These are phyloP conservation scores for Xylaria sp. DNA, from an alignment of 2,329 filamentous ascomycete species.

Conservation along the genomic window DNA sequence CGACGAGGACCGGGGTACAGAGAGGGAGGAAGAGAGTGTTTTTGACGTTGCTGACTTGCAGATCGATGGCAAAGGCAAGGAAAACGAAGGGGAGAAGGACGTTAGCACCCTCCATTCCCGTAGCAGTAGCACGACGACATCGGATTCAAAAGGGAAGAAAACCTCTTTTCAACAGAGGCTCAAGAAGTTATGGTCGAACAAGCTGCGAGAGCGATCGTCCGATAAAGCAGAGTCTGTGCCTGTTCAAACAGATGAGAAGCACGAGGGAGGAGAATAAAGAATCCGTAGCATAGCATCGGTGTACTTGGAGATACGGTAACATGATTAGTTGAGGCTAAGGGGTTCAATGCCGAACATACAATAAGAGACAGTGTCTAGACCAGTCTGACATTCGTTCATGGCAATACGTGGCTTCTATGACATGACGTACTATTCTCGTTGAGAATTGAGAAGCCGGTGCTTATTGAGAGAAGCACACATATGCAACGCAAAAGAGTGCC, in stretches of 20 bases:
- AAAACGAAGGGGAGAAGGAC: neutral
- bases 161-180: conserved; percentile 12
- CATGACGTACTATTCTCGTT: conserved; percentile 5
- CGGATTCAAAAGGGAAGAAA: conserved; percentile 4
- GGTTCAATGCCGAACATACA: neutral
- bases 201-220: conserved; percentile 1
- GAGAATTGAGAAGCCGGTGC: neutral
- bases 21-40: neutral
- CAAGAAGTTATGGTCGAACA: conserved; percentile 7
- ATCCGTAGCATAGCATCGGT: neutral
- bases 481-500: neutral
- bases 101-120: neutral
- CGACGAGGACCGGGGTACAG: neutral
- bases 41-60: too few species aligned
- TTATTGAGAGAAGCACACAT: neutral
- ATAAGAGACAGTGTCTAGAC: neutral
- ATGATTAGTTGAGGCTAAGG: neutral
- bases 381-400: neutral
- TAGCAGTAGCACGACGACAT: neutral
- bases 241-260: neutral
- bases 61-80: neutral
- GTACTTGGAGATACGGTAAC: neutral
- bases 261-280: neutral
- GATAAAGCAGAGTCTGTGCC: conserved; percentile 7
- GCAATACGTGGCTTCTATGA: conserved; percentile 7